Conservation (phyloP, 1,139 yeast species). For the Geotrichum bryndzae region DNA sequence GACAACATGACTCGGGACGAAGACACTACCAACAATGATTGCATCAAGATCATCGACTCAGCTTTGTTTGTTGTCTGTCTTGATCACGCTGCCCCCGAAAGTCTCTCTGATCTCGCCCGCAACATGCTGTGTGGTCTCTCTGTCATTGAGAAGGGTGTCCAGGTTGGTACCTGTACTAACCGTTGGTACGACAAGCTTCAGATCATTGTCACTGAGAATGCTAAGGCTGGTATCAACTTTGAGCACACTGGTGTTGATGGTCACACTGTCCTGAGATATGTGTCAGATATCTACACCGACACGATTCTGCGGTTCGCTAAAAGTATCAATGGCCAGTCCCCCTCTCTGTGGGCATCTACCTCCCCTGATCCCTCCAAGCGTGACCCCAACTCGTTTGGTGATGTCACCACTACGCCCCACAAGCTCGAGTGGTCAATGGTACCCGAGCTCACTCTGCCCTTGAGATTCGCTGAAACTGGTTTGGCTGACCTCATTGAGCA, state of each 20-base stretch:
- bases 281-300: slow-evolving; percentile 85
- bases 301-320: slow-evolving; percentile 82
- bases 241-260: slow-evolving; percentile 97
- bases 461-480: slow-evolving; percentile 87
- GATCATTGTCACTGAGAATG: slow-evolving; percentile 81
- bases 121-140: slow-evolving; percentile 85
- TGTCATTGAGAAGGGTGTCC: slow-evolving; percentile 74
- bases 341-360: slow-evolving; percentile 60
- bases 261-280: slow-evolving; percentile 83
- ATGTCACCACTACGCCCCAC: slow-evolving; percentile 54
- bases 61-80: slow-evolving; percentile 77
- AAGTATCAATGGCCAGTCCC: slow-evolving; percentile 74
- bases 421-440: slow-evolving; percentile 86
- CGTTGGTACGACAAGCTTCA: slow-evolving; percentile 94
- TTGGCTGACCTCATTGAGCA: slow-evolving; percentile 82
- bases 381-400: slow-evolving; percentile 41
- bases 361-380: slow-evolving; percentile 45
- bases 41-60: slow-evolving; percentile 66
- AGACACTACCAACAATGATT: slow-evolving; percentile 50
- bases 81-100: slow-evolving; percentile 66
- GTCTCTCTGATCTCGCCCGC: slow-evolving; percentile 63
- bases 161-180: slow-evolving; percentile 89
- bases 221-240: slow-evolving; percentile 88
- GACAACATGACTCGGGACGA: slow-evolving; percentile 37
- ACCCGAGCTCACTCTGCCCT: slow-evolving; percentile 66